Percentiles rank a stretch among this genome's conserved stretches.
These are phyloP conservation scores for Ogataea zsoltii DNA, from an alignment of 805 yeast genomes.

Conservation along the genomic window DNA sequence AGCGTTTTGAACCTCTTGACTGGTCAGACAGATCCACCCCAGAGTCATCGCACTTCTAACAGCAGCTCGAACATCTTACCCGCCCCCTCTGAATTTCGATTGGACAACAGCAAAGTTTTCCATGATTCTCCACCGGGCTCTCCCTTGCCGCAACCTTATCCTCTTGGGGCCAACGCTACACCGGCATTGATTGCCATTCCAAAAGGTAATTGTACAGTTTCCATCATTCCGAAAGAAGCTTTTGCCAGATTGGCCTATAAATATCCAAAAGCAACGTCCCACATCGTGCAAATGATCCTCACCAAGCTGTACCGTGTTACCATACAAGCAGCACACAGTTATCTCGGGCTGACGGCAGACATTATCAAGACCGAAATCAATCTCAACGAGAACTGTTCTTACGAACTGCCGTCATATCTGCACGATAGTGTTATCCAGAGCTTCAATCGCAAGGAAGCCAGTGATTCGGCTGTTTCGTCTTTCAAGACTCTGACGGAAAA, in stretches of 20 bases:
- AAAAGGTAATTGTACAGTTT: conserved; percentile 73
- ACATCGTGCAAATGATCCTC: conserved; percentile 89
- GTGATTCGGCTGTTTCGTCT: conserved; percentile 3
- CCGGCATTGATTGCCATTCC: conserved; percentile 69
- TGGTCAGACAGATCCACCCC: conserved; percentile 8
- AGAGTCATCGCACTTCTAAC: background rate
- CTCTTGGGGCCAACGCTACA: conserved; percentile 1
- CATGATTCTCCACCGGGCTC: conserved; percentile 13
- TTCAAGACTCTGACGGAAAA: conserved; percentile 9
- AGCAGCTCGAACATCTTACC: conserved; percentile 8
- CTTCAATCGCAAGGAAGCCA: conserved; percentile 5
- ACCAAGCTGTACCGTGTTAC: conserved; percentile 88
- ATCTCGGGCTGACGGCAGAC: conserved; percentile 81
- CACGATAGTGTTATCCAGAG: conserved; percentile 41
- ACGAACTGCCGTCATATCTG: conserved; percentile 64
- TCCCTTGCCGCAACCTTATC: background rate
- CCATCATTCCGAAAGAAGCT: conserved; percentile 86
- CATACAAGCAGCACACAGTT: conserved; percentile 83
- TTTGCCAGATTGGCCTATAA: conserved; percentile 69
- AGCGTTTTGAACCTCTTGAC: conserved; percentile 73
- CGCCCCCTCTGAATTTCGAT: conserved; percentile 17
- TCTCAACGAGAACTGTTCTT: conserved; percentile 51
- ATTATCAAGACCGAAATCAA: conserved; percentile 73
- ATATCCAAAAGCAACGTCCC: conserved; percentile 88
- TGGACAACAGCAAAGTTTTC: conserved; percentile 18